A percentile compares a stretch with the other conserved stretches of the same genome.
Evolutionary conservation across 176 grass and related monocot genomes (phyloP).

Genomic region (Canna indica): DNA sequence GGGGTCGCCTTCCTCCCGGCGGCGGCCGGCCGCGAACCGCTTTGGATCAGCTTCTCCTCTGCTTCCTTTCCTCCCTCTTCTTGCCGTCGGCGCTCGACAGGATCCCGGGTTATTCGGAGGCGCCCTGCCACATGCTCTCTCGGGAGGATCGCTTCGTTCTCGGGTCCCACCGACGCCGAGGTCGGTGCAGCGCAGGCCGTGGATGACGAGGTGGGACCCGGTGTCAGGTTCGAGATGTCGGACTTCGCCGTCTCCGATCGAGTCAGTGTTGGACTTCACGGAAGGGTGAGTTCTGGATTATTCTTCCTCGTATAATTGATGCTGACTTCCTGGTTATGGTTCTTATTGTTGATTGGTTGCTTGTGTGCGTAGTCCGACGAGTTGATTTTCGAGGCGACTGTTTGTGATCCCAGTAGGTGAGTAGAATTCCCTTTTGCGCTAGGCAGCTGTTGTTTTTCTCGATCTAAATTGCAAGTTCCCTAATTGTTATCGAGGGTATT

Average conservation of each 20-base stretch:
- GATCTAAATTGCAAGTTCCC: not conserved
- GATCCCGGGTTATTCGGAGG: not conserved
- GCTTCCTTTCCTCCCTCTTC: constrained; percentile 7
- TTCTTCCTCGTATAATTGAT: constrained; percentile 15
- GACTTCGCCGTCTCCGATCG: constrained; percentile 63
- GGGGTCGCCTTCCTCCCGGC: constrained; percentile 25
- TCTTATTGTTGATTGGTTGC: constrained; percentile 5
- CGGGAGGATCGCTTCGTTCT: constrained; percentile 29
- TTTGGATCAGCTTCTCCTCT: constrained; percentile 10
- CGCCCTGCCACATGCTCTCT: not conserved
- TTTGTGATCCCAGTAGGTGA: constrained; percentile 72
- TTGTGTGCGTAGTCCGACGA: constrained; percentile 57
- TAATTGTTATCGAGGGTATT: not conserved
- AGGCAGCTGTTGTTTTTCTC: not conserved
- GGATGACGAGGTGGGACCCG: constrained; percentile 30
- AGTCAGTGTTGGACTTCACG: constrained; percentile 89
- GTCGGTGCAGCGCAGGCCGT: not conserved
- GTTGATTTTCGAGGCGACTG: constrained; percentile 77
- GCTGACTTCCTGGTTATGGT: not conserved
- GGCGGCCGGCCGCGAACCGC: not conserved
- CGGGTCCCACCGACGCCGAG: not conserved
- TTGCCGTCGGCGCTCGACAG: constrained; percentile 6
- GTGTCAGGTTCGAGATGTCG: constrained; percentile 57
- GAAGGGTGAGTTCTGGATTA: constrained; percentile 36
- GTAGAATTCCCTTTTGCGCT: constrained; percentile 20